Percentiles rank a stretch among this genome's conserved stretches.
phyloP scores from a whole-genome alignment of 495 filamentous ascomycete species.

The Beverwykella pulmonaria region DNA sequence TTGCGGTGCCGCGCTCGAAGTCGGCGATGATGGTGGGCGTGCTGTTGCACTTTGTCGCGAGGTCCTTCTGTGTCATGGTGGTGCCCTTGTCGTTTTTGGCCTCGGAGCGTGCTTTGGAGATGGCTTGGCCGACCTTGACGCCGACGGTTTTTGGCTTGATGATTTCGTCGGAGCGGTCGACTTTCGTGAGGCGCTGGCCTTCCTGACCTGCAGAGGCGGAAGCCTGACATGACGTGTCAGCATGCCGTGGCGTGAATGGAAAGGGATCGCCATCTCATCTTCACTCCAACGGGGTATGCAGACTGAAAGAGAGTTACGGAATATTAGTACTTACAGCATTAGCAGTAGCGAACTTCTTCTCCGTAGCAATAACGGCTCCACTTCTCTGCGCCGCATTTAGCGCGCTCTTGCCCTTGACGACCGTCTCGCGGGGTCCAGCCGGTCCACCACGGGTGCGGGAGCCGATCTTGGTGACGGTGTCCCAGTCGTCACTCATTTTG shows the following conservation, averaged over 20 bases:
- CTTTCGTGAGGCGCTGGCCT: conserved; percentile 95
- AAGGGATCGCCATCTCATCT: neutral
- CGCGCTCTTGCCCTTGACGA: conserved; percentile 81
- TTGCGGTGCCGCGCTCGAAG: conserved; percentile 80
- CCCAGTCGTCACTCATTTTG: conserved; percentile 76
- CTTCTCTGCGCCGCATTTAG: conserved; percentile 83
- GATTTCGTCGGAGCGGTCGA: conserved; percentile 97
- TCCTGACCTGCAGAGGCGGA: conserved; percentile 85
- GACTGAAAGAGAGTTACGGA: conserved; percentile 29
- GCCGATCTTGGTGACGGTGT: conserved; percentile 89
- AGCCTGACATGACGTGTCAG: conserved; percentile 44
- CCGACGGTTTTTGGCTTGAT: conserved; percentile 93
- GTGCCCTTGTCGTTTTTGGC: conserved; percentile 54
- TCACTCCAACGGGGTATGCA: neutral
- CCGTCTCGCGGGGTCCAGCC: conserved; percentile 71
- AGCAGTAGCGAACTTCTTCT: conserved; percentile 85
- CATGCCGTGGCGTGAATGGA: conserved; percentile 8
- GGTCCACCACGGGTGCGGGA: conserved; percentile 70
- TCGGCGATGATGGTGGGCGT: conserved; percentile 76
- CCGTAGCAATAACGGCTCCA: conserved; percentile 75
- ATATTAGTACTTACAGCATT: conserved; percentile 68
- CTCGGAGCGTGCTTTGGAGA: conserved; percentile 69
- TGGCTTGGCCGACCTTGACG: conserved; percentile 74
- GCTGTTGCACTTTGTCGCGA: conserved; percentile 92
- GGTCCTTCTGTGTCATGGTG: conserved; percentile 96